phyloP scores from a whole-genome alignment of 2,329 filamentous ascomycete species.

The Didymellaceae sp. region DNA sequence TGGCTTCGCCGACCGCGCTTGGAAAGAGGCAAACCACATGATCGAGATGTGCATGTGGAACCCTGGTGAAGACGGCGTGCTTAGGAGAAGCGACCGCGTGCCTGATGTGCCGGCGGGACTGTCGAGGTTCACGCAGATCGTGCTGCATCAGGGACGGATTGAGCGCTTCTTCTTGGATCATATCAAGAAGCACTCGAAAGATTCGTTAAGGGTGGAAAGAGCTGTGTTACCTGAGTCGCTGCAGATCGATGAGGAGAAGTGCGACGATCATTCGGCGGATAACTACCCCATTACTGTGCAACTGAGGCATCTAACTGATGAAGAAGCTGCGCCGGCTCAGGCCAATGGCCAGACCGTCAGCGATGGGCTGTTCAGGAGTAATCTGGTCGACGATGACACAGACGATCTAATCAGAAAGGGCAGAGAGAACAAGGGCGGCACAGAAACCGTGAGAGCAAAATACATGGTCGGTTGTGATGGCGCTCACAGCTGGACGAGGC shows the following conservation, averaged over 20 bases:
- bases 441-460: constrained; percentile 61
- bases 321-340: constrained; percentile 62
- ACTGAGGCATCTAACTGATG: constrained; percentile 63
- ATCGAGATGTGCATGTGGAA: constrained; percentile 66
- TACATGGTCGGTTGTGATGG: constrained; percentile 74
- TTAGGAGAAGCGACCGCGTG: constrained; percentile 66
- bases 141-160: constrained; percentile 74
- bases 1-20: constrained; percentile 67
- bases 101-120: constrained; percentile 68
- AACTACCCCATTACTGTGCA: constrained; percentile 67
- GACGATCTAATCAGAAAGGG: constrained; percentile 58
- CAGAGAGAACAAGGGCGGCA: constrained; percentile 41
- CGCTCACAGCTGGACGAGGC: constrained; percentile 69
- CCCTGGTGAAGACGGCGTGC: constrained; percentile 63
- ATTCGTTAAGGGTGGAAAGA: constrained; percentile 62
- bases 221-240: constrained; percentile 65
- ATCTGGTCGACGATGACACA: constrained; percentile 63
- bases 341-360: constrained; percentile 40
- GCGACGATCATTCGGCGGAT: constrained; percentile 53
- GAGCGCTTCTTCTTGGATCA: constrained; percentile 71
- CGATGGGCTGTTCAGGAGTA: constrained; percentile 67
- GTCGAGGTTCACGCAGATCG: constrained; percentile 68
- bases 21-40: constrained; percentile 72
- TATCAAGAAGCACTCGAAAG: constrained; percentile 62
- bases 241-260: constrained; percentile 59